phyloP scores from a whole-genome alignment of 2,329 filamentous ascomycete genomes.

The Colletotrichum lini region DNA sequence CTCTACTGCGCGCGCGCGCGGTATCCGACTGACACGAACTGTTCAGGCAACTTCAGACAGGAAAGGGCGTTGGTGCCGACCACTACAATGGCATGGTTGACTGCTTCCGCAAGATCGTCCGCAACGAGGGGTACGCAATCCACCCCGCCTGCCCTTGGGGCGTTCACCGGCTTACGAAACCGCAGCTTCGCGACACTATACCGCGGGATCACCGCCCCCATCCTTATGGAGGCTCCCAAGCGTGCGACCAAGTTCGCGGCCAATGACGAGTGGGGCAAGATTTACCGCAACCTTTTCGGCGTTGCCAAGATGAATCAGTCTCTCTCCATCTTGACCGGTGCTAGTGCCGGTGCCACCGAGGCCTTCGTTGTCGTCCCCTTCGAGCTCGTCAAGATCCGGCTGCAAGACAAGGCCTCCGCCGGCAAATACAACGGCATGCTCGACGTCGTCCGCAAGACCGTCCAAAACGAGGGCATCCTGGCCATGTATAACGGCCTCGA shows the following conservation, averaged over 20 bases:
- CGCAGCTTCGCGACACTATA: conserved; percentile 88
- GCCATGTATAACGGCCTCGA: conserved; percentile 98
- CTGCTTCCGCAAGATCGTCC: conserved; percentile 97
- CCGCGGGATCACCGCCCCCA: conserved; percentile 94
- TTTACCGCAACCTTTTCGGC: conserved; percentile 91
- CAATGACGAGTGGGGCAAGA: conserved; percentile 97
- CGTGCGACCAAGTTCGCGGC: conserved; percentile 98
- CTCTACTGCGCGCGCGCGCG: conserved; percentile 41
- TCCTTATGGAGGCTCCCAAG: conserved; percentile 96
- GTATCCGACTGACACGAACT: conserved; percentile 45
- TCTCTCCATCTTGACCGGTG: conserved; percentile 92
- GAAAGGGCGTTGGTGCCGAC: conserved; percentile 80
- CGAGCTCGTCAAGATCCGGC: conserved; percentile 97
- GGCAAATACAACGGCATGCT: conserved; percentile 88
- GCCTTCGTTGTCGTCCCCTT: conserved; percentile 98
- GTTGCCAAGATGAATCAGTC: conserved; percentile 90
- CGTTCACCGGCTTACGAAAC: conserved; percentile 28
- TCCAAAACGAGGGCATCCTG: conserved; percentile 85
- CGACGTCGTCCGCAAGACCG: conserved; percentile 85
- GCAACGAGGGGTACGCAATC: conserved; percentile 85
- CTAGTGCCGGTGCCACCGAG: conserved; percentile 95
- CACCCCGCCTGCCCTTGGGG: conserved; percentile 1
- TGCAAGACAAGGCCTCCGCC: conserved; percentile 95
- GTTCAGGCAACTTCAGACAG: conserved; percentile 86
- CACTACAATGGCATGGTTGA: conserved; percentile 97